phyloP scores from a whole-genome alignment of 2,329 filamentous ascomycete genomes.

The Didymella sp. region DNA sequence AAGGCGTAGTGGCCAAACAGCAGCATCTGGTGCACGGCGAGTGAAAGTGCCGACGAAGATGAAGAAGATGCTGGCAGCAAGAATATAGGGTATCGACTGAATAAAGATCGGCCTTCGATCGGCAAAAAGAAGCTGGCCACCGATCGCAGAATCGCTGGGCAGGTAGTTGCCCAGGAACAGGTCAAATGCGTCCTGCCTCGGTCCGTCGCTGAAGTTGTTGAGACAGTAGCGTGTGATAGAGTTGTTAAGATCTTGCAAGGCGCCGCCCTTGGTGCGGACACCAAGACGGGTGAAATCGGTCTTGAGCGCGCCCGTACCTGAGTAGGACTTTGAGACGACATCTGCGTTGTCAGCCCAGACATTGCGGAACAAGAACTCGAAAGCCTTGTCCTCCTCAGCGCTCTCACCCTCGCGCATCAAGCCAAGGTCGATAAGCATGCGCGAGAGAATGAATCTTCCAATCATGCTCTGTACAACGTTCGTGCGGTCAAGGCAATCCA shows the following conservation, averaged over 20 bases:
- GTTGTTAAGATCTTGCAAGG: constrained; percentile 85
- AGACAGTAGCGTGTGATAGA: constrained; percentile 86
- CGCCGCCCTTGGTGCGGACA: constrained; percentile 82
- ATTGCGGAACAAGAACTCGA: constrained; percentile 93
- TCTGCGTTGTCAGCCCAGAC: constrained; percentile 99
- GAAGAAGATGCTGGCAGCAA: constrained; percentile 86
- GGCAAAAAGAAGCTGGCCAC: constrained; percentile 76
- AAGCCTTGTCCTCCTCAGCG: constrained; percentile 79
- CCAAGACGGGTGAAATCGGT: constrained; percentile 97
- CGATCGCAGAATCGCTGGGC: constrained; percentile 73
- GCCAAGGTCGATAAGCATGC: constrained; percentile 85
- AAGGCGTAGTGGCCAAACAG: constrained; percentile 80
- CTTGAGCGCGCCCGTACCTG: constrained; percentile 95
- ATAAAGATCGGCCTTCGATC: constrained; percentile 86
- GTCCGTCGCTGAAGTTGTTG: constrained; percentile 96
- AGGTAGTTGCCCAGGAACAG: constrained; percentile 89
- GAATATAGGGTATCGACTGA: constrained; percentile 90
- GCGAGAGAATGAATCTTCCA: constrained; percentile 84
- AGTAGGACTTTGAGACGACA: constrained; percentile 89
- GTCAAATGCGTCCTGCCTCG: constrained; percentile 93
- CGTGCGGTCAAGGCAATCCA: constrained; percentile 97
- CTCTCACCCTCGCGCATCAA: constrained; percentile 77
- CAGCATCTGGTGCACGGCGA: constrained; percentile 71
- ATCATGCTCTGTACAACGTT: constrained; percentile 99
- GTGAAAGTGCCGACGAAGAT: constrained; percentile 78